Evolutionary conservation across 2,329 filamentous ascomycete genomes (phyloP), one percentile per base, ranked within the genome.

Genomic region (Fragosphaeria purpurea): DNA sequence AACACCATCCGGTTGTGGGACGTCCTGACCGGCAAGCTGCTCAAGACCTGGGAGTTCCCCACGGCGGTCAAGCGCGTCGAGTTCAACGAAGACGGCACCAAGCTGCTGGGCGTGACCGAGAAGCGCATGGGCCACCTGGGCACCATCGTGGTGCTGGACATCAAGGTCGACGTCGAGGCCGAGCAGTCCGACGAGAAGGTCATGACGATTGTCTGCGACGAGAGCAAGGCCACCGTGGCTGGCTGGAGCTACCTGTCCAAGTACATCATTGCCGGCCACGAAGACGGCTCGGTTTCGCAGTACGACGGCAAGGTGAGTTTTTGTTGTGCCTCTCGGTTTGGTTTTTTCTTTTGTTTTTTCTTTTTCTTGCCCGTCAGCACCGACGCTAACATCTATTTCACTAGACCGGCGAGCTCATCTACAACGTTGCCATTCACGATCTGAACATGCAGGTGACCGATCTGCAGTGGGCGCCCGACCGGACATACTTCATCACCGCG

Each of bases 1-100:
- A 97, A 97, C 78, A 96, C 91, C 43, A 91, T 98, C 71, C 83
- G 90, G 64, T 79, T 98, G 63, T 98, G 93, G 93, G 89, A 98
- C 67, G 79, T 96, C 67, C 86, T 89, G 79, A 86, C 86, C 12
- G 93, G 93, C 66, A 88, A 87, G 67, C 85, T 87, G 67, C 79
- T 98, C 64, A 96, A 97, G 83, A 87, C 86, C 51, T 98, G 93
- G 93, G 90, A 98, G 60, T 96, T 96, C 73, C 83, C 86, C 54
- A 97, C 93, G 43, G 89, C 90, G 58, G 88, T 98, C 70, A 97
- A 98, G 82, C 83, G 93, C 62, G 90, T 95, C 68, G 91, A 96
- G 73, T 98, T 98, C 76, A 90, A 83, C 66, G 86, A 95, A 63
- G 93, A 98, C 70, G 93, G 91, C 63, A 85, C 80, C 64, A 82